A percentile compares a stretch with the other conserved stretches of the same genome.
Conservation (phyloP, 1,139 yeast species). For the Protomyces lactucae-debilis region DNA sequence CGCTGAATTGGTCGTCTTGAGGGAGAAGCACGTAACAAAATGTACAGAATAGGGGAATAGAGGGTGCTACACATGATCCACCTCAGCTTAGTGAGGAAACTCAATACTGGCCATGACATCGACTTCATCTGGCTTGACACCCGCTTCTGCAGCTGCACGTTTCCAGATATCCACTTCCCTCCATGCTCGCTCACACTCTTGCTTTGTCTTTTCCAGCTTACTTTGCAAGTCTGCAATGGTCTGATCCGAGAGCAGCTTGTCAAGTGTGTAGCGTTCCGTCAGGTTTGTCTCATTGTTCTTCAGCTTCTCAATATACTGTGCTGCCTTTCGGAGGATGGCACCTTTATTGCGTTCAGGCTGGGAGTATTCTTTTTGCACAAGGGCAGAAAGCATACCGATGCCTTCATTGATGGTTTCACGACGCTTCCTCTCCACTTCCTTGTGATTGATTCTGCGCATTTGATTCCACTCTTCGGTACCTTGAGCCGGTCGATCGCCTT, state of each 20-base stretch:
- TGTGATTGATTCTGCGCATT: slow-evolving; percentile 82
- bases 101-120: slow-evolving; percentile 1
- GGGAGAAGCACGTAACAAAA: neutral
- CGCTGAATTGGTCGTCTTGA: neutral
- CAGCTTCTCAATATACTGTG: slow-evolving; percentile 79
- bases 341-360: slow-evolving; percentile 88
- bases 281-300: slow-evolving; percentile 74
- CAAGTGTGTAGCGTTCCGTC: slow-evolving; percentile 44
- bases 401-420: slow-evolving; percentile 89
- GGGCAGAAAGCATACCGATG: slow-evolving; percentile 71
- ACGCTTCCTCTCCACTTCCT: slow-evolving; percentile 95
- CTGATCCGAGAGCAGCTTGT: slow-evolving; percentile 6
- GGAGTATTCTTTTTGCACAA: slow-evolving; percentile 42
- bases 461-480: slow-evolving; percentile 82
- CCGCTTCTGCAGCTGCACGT: neutral
- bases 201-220: neutral
- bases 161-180: neutral
- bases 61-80: neutral
- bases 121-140: neutral
- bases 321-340: slow-evolving; percentile 79
- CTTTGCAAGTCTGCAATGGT: neutral
- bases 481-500: slow-evolving; percentile 44
- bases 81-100: neutral
- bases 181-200: neutral
- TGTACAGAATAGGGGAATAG: neutral